phyloP scores from a whole-genome alignment of 257 asterid species.

The Solanum habrochaites region DNA sequence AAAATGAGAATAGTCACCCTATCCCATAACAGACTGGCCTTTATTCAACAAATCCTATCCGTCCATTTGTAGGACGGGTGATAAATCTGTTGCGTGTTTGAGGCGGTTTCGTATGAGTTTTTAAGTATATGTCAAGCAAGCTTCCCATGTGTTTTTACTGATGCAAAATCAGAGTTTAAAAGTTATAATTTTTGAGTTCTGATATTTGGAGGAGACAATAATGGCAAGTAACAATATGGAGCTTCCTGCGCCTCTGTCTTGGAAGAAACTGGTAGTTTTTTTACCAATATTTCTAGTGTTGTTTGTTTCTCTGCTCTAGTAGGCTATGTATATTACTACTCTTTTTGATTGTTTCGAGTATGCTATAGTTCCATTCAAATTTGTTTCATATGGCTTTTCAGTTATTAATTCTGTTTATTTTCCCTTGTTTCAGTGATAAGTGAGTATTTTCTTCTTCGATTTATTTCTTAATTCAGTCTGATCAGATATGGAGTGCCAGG shows the following conservation, averaged over 20 bases:
- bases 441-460: not conserved
- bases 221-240: conserved; percentile 1
- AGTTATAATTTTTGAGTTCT: not conserved
- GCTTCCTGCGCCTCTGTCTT: conserved; percentile 62
- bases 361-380: not conserved
- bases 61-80: not conserved
- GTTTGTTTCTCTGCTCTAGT: not conserved
- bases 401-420: not conserved
- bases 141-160: not conserved
- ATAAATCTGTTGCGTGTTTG: not conserved
- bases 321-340: not conserved
- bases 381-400: not conserved
- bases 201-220: not conserved
- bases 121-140: not conserved
- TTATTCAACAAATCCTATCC: not conserved
- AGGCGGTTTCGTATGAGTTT: not conserved
- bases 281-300: not conserved
- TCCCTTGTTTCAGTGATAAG: not conserved
- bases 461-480: not conserved
- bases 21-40: too few relatives aligned
- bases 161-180: not conserved
- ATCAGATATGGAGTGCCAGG: not conserved
- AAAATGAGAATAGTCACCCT: not conserved
- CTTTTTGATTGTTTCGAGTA: not conserved
- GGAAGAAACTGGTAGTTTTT: conserved; percentile 55